These are phyloP conservation scores for Yamadazyma triangularis DNA, from an alignment of 1,139 yeast species.

Conservation along the genomic window DNA sequence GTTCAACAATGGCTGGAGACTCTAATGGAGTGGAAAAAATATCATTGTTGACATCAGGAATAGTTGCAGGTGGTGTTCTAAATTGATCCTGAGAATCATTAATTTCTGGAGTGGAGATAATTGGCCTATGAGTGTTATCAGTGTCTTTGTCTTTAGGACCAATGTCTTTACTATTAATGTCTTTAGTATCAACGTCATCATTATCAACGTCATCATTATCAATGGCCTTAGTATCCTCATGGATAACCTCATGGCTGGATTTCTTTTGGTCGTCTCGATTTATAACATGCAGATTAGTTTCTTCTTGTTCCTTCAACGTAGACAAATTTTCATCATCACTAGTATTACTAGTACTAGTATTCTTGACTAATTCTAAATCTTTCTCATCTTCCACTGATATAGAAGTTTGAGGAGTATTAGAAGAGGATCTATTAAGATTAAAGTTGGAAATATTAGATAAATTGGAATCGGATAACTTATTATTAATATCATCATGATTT, in stretches of 20 bases:
- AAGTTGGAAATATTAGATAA: slow-evolving; percentile 21
- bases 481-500: slow-evolving; percentile 1
- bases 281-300: background rate
- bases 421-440: slow-evolving; percentile 23
- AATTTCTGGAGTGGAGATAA: background rate
- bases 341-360: background rate
- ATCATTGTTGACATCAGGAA: background rate
- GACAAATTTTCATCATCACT: background rate
- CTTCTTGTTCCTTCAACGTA: background rate
- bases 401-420: slow-evolving; percentile 38
- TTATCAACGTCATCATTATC: too few relatives aligned
- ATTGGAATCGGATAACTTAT: slow-evolving; percentile 16
- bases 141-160: background rate
- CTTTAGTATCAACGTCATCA: slow-evolving; percentile 1
- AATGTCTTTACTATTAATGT: too few relatives aligned
- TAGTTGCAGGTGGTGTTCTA: background rate
- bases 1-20: background rate
- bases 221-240: background rate
- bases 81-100: background rate
- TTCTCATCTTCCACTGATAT: slow-evolving; percentile 14
- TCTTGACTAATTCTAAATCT: background rate
- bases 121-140: background rate
- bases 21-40: background rate
- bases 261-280: background rate
- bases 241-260: background rate